Evolutionary conservation across 2,329 filamentous ascomycete genomes (phyloP).

Genomic region (Xylaria polymorpha): DNA sequence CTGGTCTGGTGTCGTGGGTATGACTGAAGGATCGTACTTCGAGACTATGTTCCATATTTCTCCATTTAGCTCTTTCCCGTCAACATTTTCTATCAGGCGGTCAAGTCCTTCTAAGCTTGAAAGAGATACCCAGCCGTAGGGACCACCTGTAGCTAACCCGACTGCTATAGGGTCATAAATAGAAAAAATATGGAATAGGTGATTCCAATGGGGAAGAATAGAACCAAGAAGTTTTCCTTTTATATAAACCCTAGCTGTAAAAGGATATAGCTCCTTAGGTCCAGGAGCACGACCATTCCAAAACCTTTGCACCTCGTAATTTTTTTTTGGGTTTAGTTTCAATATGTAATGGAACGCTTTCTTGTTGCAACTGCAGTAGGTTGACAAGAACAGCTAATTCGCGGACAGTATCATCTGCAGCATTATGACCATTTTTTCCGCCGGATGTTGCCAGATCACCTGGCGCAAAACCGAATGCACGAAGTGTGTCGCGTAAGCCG

Average conservation of each 20-base stretch:
- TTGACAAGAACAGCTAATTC: conserved; percentile 27
- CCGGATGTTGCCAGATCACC: conserved; percentile 14
- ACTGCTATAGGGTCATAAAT: conserved; percentile 29
- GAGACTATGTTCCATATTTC: conserved; percentile 23
- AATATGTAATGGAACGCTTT: conserved; percentile 11
- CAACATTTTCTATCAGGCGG: conserved; percentile 18
- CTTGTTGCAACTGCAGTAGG: conserved; percentile 12
- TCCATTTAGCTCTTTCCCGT: conserved; percentile 19
- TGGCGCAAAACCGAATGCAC: conserved; percentile 22
- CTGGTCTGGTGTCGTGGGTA: conserved; percentile 14
- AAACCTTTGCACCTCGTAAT: conserved; percentile 3
- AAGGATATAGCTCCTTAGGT: conserved; percentile 32
- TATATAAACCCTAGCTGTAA: conserved; percentile 27
- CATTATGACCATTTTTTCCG: conserved; percentile 28
- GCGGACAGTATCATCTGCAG: conserved; percentile 31
- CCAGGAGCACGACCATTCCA: conserved; percentile 19
- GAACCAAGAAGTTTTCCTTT: conserved; percentile 21
- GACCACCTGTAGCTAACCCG: conserved; percentile 13
- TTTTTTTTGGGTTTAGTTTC: conserved; percentile 1
- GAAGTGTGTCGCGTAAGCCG: conserved; percentile 30
- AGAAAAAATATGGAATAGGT: conserved; percentile 24
- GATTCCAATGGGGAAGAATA: conserved; percentile 15
- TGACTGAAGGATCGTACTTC: conserved; percentile 31
- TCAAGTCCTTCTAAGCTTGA: conserved; percentile 22
- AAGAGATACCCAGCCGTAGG: conserved; percentile 33